A percentile compares a stretch with the other conserved stretches of the same genome.
These are phyloP conservation scores for Quillaja saponaria DNA, from an alignment of 306 rosid species.

Conservation along the genomic window DNA sequence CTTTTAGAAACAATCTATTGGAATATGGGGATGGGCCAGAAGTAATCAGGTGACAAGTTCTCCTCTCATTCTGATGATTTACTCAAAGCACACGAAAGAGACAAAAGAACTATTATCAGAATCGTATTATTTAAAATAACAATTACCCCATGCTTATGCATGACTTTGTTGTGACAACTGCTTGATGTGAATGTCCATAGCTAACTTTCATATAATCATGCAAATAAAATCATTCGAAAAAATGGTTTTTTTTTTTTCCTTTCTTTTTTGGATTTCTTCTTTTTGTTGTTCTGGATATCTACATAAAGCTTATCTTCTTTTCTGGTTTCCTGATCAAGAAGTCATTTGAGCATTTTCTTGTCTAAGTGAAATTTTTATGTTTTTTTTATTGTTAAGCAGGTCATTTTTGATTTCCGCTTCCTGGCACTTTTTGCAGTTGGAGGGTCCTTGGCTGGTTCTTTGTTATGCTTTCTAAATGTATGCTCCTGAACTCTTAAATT, in stretches of 20 bases:
- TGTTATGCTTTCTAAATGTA: conserved; percentile 95
- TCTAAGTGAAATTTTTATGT: conserved; percentile 19
- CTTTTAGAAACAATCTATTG: not conserved
- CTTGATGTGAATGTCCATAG: too few relatives aligned
- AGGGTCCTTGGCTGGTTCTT: conserved; percentile 95
- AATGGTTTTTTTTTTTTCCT: not conserved
- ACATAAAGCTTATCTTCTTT: not conserved
- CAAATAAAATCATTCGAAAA: too few relatives aligned
- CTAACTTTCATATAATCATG: too few relatives aligned
- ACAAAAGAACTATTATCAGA: not conserved
- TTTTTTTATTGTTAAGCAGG: conserved; percentile 48
- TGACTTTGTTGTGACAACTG: not conserved
- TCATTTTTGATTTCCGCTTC: conserved; percentile 90
- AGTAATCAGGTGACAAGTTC: too few relatives aligned
- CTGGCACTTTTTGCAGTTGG: conserved; percentile 90
- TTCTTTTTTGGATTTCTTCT: not conserved
- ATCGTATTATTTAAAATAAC: not conserved
- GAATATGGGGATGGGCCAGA: too few relatives aligned
- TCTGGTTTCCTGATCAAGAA: not conserved
- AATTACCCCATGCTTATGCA: not conserved
- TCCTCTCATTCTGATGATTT: too few relatives aligned
- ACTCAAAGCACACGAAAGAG: too few relatives aligned
- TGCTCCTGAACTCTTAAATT: conserved; percentile 25
- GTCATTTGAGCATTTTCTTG: conserved; percentile 12
- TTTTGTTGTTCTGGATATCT: conserved; percentile 1